phyloP scores from a whole-genome alignment of 2,329 filamentous ascomycete genomes.

The Calycina herbarum region DNA sequence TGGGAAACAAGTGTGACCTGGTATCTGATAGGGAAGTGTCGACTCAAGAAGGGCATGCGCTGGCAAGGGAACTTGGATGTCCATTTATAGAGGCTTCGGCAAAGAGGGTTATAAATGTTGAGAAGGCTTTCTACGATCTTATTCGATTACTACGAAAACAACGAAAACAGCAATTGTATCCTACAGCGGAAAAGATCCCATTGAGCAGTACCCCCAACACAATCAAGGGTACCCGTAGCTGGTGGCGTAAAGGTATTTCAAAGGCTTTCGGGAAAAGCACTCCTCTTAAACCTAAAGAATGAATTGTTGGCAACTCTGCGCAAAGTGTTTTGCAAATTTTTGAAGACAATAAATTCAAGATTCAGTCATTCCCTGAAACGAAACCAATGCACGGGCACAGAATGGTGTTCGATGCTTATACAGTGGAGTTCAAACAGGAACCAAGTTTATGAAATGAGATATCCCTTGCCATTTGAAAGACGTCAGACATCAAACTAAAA shows the following conservation, averaged over 20 bases:
- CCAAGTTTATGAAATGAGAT: no score
- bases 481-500: no score
- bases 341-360: constrained; percentile 10
- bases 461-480: no score
- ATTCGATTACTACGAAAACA: constrained; percentile 82
- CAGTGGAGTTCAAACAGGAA: constrained; percentile 7
- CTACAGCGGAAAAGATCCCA: not conserved
- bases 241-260: constrained; percentile 8
- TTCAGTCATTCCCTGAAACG: constrained; percentile 9
- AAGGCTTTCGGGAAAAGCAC: not conserved
- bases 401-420: constrained; percentile 8
- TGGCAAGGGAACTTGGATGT: constrained; percentile 85
- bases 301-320: constrained; percentile 1
- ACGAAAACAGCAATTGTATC: constrained; percentile 40
- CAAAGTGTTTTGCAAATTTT: constrained; percentile 11
- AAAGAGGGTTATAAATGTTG: constrained; percentile 94
- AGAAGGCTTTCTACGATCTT: constrained; percentile 94
- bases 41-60: constrained; percentile 84
- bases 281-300: constrained; percentile 3
- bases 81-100: constrained; percentile 93
- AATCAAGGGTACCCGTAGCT: not conserved
- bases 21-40: constrained; percentile 92
- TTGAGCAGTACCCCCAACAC: not conserved
- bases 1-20: constrained; percentile 94
- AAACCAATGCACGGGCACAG: constrained; percentile 4